Base-by-base conservation (phyloP, 2,329 filamentous ascomycete genomes). In the Fusarium multiceps region DNA sequence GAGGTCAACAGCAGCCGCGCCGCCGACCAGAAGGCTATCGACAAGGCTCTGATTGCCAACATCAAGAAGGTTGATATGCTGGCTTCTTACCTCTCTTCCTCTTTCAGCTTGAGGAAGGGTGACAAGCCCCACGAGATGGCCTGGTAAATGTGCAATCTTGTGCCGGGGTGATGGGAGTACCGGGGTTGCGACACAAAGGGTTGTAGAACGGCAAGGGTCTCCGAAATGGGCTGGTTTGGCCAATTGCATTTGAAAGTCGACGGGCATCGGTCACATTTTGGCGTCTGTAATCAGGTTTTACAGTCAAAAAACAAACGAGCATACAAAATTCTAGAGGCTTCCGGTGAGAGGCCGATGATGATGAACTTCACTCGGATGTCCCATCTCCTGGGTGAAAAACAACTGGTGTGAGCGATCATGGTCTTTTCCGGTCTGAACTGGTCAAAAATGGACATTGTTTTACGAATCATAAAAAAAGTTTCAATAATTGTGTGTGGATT, bases 61-160 rank as follows among this genome's bases (percentile, higher is more conserved):
- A 96, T 99, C 89, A 98, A 98, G 93, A 98, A 98, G 91, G 94
- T 97, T 85, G 92, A 94, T 78, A 88, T 95, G 86, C 92, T 99
- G 79, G 86, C 90, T 82, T 93, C 91, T 87, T 99, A 99, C 90
- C 93, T 99, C 79, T 89, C 89, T 82, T 93, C 92, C 85, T 93
- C 92, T 83, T 99, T 99, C 93, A 97, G 93, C 90, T 91, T 99
- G 86, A 93, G 95, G 87, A 98, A 94, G 89, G 96, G 96, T 82
- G 95, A 99, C 90, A 94, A 95, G 92, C 96, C 96, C 86, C 96
- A 99, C 88, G 93, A 97, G 91, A 98, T 99, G 96, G 93, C 93
- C 87, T 99, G 95, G 90, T 99, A 98, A 86, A 90, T 71, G 75
- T 73, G 70, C 75, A 76, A 77, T 71, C 67, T 71, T 75, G 64